Conservation (phyloP, 1,139 yeast species). For the Chernovozyma sophiae-reginae region DNA sequence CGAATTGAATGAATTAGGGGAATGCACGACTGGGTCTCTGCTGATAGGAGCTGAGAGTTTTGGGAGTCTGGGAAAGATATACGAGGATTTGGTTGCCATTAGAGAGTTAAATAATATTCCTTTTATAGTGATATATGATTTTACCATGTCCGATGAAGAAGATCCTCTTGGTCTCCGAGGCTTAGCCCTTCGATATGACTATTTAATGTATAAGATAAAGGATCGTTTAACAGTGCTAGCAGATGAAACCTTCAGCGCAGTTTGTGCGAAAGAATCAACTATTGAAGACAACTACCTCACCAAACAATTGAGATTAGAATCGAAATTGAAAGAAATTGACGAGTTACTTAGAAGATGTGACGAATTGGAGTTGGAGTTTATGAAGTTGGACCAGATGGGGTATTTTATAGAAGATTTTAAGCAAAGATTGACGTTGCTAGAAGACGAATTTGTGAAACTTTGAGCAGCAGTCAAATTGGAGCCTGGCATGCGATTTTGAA, state of each 20-base stretch:
- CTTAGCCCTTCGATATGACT: slow-evolving; percentile 59
- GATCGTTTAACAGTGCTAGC: slow-evolving; percentile 45
- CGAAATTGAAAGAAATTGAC: slow-evolving; percentile 42
- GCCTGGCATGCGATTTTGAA: too few relatives aligned
- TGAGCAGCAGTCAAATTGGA: too few relatives aligned
- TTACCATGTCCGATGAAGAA: slow-evolving; percentile 10
- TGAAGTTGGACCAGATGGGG: slow-evolving; percentile 63
- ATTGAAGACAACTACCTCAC: slow-evolving; percentile 32
- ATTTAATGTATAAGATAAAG: slow-evolving; percentile 55
- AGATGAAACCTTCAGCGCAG: slow-evolving; percentile 31
- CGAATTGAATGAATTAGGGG: too few relatives aligned
- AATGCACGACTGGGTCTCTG: too few relatives aligned
- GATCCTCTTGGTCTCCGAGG: slow-evolving; percentile 58
- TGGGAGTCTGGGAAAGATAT: too few relatives aligned
- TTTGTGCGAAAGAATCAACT: slow-evolving; percentile 23
- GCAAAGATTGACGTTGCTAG: slow-evolving; percentile 23
- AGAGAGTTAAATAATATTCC: too few relatives aligned
- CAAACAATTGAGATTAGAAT: slow-evolving; percentile 33
- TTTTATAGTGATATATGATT: too few relatives aligned
- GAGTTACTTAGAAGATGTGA: slow-evolving; percentile 46
- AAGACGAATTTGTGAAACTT: slow-evolving; percentile 13
- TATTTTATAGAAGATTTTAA: slow-evolving; percentile 42
- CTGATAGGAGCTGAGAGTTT: too few relatives aligned
- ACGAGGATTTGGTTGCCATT: too few relatives aligned
- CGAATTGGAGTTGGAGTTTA: slow-evolving; percentile 56